Percentiles rank a stretch among this genome's conserved stretches.
phyloP scores from a whole-genome alignment of 208 protist genomes.

The Crithidia fasciculata region DNA sequence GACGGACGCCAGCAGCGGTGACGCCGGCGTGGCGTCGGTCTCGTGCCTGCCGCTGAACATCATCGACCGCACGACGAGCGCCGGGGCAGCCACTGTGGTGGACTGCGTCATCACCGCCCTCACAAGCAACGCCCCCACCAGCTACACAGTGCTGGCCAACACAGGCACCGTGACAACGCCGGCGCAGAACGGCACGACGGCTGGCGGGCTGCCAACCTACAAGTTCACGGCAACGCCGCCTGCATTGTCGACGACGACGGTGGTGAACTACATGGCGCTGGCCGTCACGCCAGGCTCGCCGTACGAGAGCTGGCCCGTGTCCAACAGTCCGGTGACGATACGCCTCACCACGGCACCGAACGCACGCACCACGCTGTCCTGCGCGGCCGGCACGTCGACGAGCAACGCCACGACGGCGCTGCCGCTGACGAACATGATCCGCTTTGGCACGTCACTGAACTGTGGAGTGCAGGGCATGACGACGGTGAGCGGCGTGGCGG shows the following conservation, averaged over 20 bases:
- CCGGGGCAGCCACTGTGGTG: slow-evolving; percentile 9
- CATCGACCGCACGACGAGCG: slow-evolving; percentile 30
- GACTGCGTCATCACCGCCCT: slow-evolving; percentile 55
- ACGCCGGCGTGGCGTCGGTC: slow-evolving; percentile 38
- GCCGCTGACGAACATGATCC: slow-evolving; percentile 53
- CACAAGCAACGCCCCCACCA: slow-evolving; percentile 28
- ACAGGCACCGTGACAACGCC: slow-evolving; percentile 53
- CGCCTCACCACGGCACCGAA: slow-evolving; percentile 62
- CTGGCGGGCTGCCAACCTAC: slow-evolving; percentile 43
- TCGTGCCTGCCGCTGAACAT: slow-evolving; percentile 64
- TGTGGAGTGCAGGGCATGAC: slow-evolving; percentile 69
- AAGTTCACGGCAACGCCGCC: slow-evolving; percentile 70
- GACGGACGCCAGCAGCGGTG: slow-evolving; percentile 8
- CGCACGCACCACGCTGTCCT: slow-evolving; percentile 44
- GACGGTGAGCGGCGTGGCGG: slow-evolving; percentile 37
- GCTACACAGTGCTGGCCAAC: slow-evolving; percentile 63
- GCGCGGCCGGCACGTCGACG: slow-evolving; percentile 17
- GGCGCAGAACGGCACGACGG: slow-evolving; percentile 30
- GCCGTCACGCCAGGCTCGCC: slow-evolving; percentile 37
- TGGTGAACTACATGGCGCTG: slow-evolving; percentile 69
- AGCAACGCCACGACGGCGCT: slow-evolving; percentile 13
- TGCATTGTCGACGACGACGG: neutral
- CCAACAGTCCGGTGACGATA: slow-evolving; percentile 66
- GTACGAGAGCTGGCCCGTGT: slow-evolving; percentile 58
- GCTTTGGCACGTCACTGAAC: slow-evolving; percentile 36